Conservation (phyloP, 1,284 basidiomycete species). For the Anthracocystis panici-leucophaei region DNA sequence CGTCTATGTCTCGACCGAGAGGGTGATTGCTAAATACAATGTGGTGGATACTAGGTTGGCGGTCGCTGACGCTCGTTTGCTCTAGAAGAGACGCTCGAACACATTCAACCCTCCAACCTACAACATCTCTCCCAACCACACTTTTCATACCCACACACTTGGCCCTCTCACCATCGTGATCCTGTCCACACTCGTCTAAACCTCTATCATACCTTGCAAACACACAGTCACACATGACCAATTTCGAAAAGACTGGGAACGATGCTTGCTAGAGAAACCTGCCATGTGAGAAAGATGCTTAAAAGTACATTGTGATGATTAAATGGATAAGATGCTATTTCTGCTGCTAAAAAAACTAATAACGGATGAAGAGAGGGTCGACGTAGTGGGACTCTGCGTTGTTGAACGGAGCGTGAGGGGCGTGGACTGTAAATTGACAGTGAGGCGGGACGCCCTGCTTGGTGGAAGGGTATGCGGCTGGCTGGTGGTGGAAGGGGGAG, state of each 20-base stretch:
- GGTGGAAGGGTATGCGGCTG: conserved; percentile 4
- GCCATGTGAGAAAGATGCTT: background rate
- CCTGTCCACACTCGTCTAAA: no score
- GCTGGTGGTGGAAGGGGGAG: conserved; percentile 23
- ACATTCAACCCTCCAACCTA: background rate
- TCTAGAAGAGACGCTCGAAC: conserved; percentile 4
- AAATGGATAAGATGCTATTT: no score
- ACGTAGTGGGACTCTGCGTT: conserved; percentile 49
- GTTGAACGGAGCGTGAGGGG: conserved; percentile 55
- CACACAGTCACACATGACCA: background rate
- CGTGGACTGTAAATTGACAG: conserved; percentile 15
- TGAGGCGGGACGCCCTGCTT: conserved; percentile 17
- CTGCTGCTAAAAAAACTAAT: conserved; percentile 11
- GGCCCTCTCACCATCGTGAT: background rate
- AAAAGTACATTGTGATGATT: background rate
- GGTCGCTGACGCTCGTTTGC: conserved; percentile 11
- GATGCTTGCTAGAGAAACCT: background rate
- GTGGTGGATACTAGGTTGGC: conserved; percentile 24
- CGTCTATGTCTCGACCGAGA: conserved; percentile 49
- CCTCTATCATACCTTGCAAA: background rate
- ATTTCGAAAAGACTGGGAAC: background rate
- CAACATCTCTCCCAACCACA: background rate
- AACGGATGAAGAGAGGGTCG: conserved; percentile 52
- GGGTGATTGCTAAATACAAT: conserved; percentile 41
- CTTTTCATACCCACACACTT: background rate